Percentiles rank a stretch among this genome's conserved stretches.
These are phyloP conservation scores for Penicillium capsulatum DNA, from an alignment of 2,329 filamentous ascomycete genomes.

Conservation along the genomic window DNA sequence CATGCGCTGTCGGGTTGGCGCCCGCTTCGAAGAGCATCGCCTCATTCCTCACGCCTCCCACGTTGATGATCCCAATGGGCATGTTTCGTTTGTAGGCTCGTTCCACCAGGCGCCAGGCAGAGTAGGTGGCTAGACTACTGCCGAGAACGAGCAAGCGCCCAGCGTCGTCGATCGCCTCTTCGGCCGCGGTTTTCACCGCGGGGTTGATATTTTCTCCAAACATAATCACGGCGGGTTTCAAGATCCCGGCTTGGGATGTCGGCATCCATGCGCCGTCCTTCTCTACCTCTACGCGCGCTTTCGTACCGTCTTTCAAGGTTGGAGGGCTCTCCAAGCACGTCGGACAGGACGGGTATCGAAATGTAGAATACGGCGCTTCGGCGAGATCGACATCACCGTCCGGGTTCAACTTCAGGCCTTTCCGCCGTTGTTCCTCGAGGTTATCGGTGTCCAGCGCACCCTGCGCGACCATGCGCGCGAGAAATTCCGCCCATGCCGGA, in stretches of 20 bases:
- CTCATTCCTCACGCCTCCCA: slow-evolving; percentile 52
- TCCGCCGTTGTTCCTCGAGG: slow-evolving; percentile 61
- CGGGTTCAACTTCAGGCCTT: slow-evolving; percentile 78
- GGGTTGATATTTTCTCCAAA: slow-evolving; percentile 83
- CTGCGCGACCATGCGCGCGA: slow-evolving; percentile 65
- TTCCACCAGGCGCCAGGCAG: slow-evolving; percentile 85
- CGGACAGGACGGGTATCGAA: slow-evolving; percentile 86
- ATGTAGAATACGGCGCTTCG: slow-evolving; percentile 79
- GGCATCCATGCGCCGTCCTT: slow-evolving; percentile 72
- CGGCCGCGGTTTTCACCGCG: slow-evolving; percentile 68
- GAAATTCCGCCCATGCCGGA: slow-evolving; percentile 75
- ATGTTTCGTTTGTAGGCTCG: slow-evolving; percentile 75
- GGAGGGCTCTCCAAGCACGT: slow-evolving; percentile 66
- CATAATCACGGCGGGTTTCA: slow-evolving; percentile 94
- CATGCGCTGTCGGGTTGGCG: slow-evolving; percentile 24
- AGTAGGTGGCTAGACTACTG: slow-evolving; percentile 90
- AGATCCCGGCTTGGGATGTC: slow-evolving; percentile 65
- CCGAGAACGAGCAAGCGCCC: slow-evolving; percentile 74
- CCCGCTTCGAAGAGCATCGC: slow-evolving; percentile 37
- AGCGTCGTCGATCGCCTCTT: slow-evolving; percentile 72
- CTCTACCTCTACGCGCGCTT: slow-evolving; percentile 64
- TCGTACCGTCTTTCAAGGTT: slow-evolving; percentile 51
- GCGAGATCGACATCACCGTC: slow-evolving; percentile 93
- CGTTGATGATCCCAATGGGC: slow-evolving; percentile 81
- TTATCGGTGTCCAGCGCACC: slow-evolving; percentile 77